Base-by-base conservation (phyloP, 768 basidiomycete species). In the Leccinum uliginosum region DNA sequence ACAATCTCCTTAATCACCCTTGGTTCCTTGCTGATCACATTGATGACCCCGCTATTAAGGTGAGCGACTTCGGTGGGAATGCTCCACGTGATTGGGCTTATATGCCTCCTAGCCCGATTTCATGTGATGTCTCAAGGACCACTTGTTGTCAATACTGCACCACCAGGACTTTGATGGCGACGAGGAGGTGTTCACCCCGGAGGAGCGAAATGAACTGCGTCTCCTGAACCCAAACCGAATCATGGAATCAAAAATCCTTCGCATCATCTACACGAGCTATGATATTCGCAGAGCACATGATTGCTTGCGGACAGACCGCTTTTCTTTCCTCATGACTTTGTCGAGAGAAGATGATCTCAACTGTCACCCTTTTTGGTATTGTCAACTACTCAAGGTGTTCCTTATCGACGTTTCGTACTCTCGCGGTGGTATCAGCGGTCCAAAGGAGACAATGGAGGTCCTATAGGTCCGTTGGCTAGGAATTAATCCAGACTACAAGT, bases 401-500 rank as follows among this genome's bases (percentile, higher is more conserved):
- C 4, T 4, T 9, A 17, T 52, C 1, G 2, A 56, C 1, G 15
- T 44, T 12, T 35, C 4, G 3, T 54, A 11, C 19, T 44, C 12
- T 35, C 40, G 23, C 1, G 26, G n/a, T 43, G 53, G 57, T 6
- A 1, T 50, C 1, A 54, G 35, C 6, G 3, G 5, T 49, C 11
- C 14, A 0, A 32, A 50, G 30, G 15, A 53, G 24, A 47, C 3
- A 0, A 7, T 48, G 12, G 46, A 57, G 11, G 51, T 57, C 5
- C 35, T 54, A 1, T 58, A 48, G 57, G 53, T 57, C 17, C 15
- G 9, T 38, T 57, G 56, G 52, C 14, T 57, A 5, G 52, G 56
- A 0, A 26, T 54, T 1, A 29, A 57, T n/a, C 45, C 27, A 6
- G 45, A 40, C 5, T 4, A 34, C 3, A 38, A 21, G 15, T 57